Evolutionary conservation across 495 filamentous ascomycete genomes (phyloP), one percentile per base, ranked within the genome.

Genomic region (Jackrogersella minutella): DNA sequence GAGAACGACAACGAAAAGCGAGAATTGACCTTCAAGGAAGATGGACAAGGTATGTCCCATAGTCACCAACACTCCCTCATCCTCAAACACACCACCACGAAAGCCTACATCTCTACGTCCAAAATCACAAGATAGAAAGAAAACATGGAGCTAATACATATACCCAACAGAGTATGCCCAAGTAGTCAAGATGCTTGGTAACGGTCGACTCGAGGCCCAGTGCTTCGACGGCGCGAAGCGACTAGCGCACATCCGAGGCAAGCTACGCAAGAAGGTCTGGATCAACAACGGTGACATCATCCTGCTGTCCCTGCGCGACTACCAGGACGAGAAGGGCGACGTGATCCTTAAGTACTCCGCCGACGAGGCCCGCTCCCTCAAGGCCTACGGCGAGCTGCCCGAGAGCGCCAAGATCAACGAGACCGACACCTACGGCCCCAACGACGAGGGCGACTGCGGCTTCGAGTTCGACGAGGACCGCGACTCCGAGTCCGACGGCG

Each of bases 201-300:
- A 98, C 85, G 95, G 95, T 71, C 92, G 95, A 62, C 87, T 99
- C 36, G 94, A 98, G 82, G 94, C 94, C 28, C 84, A 94, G 61
- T 98, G 95, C 86, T 99, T 99, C 81, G 95, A 99, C 76, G 94
- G 95, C 75, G 87, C 90, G 73, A 91, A 91, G 76, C 88, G 91
- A 17, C 86, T 93, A 21, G 91, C 89, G 6, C 90, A 93, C 67
- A 93, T 94, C 78, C 89, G 91, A 31, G 95, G 95, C 80, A 99
- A 99, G 80, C 88, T 99, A 54, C 89, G 96, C 71, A 99, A 99
- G 86, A 99, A 99, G 84, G 85, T 88, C 76, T 96, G 92, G 92
- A 98, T 97, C 87, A 98, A 97, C 84, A 92, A 96, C 81, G 94
- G 95, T 78, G 95, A 99, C 59, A 98, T 99, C 79, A 97, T 99